A percentile compares a stretch with the other conserved stretches of the same genome.
These are phyloP conservation scores for Phytophthora cryptogea DNA, from an alignment of 352 stramenopile genomes.

Conservation along the genomic window DNA sequence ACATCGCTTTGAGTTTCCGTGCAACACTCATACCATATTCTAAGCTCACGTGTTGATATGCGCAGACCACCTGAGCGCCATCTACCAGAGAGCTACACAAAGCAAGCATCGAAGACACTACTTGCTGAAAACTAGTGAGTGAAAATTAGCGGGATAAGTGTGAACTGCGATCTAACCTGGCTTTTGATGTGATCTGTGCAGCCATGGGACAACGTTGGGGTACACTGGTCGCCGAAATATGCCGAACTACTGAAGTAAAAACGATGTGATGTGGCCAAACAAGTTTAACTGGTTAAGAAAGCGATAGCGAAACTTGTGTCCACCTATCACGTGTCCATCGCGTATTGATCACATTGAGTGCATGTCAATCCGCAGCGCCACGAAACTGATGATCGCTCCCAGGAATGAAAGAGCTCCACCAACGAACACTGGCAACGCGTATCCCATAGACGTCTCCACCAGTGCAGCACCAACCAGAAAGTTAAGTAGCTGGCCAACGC, in stretches of 20 bases:
- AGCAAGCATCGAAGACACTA: conserved; percentile 60
- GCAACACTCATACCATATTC: not conserved
- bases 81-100: conserved; percentile 56
- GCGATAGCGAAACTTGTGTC: conserved; percentile 1
- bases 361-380: conserved; percentile 76
- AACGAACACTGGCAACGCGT: conserved; percentile 66
- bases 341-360: conserved; percentile 58
- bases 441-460: conserved; percentile 67
- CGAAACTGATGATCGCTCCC: conserved; percentile 59
- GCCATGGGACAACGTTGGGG: conserved; percentile 42
- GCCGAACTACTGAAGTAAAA: conserved; percentile 12
- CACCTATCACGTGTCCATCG: not conserved
- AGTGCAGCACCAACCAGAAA: conserved; percentile 61
- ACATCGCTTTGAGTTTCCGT: not conserved
- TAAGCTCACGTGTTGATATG: not conserved
- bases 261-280: not conserved
- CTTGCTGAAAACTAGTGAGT: conserved; percentile 77
- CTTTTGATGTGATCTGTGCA: conserved; percentile 9
- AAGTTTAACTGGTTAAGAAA: conserved; percentile 13
- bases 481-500: conserved; percentile 74
- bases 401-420: conserved; percentile 68
- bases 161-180: not conserved
- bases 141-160: not conserved
- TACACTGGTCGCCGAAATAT: conserved; percentile 54
- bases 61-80: conserved; percentile 51